Conservation (phyloP, 2,329 filamentous ascomycete genomes). For the Colletotrichum sp. region DNA sequence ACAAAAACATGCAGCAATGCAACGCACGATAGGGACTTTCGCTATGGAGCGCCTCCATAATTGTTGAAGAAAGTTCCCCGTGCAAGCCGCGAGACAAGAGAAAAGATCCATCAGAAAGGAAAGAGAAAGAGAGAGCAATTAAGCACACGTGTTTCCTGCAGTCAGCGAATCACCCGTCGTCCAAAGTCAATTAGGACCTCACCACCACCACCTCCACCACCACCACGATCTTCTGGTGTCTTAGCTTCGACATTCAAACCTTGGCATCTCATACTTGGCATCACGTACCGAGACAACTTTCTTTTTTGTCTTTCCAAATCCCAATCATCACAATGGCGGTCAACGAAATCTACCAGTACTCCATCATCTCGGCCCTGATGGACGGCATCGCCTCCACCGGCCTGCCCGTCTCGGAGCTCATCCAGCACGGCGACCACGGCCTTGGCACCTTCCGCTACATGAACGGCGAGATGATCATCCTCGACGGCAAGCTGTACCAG, state of each 20-base stretch:
- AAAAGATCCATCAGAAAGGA: neutral
- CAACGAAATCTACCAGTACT: conserved; percentile 39
- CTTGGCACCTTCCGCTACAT: conserved; percentile 38
- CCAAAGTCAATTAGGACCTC: neutral
- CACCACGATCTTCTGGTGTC: neutral
- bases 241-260: neutral
- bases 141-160: neutral
- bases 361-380: conserved; percentile 37
- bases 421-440: conserved; percentile 37
- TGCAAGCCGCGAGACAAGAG: neutral
- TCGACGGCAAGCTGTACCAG: conserved; percentile 35
- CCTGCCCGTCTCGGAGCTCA: conserved; percentile 30
- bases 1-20: neutral
- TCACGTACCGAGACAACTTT: neutral
- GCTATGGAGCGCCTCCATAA: neutral
- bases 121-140: neutral
- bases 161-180: neutral
- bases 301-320: neutral
- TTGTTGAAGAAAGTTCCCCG: neutral
- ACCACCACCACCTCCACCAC: neutral
- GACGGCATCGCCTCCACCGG: conserved; percentile 37
- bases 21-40: neutral
- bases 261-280: neutral
- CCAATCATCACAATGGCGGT: conserved; percentile 26
- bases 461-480: conserved; percentile 38